These are phyloP conservation scores for Monosporascus sp. DNA, from an alignment of 2,329 filamentous ascomycete species.

Conservation along the genomic window DNA sequence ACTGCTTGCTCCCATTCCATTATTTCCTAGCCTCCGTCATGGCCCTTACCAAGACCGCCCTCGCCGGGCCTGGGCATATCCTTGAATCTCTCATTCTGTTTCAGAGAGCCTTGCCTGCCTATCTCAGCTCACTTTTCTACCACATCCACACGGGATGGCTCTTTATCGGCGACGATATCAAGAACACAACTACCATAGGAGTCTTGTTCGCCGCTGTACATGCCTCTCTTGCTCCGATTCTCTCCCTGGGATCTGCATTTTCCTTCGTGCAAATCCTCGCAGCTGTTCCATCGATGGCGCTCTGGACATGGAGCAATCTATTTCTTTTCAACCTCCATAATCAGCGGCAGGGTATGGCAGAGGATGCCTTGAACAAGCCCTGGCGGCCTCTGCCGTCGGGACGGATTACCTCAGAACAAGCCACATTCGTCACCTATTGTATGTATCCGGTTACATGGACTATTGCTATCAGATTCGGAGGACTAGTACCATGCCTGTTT, in stretches of 20 bases:
- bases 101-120: too few species aligned
- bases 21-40: too few species aligned
- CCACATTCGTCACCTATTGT: conserved; percentile 2
- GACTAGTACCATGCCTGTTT: conserved; percentile 4
- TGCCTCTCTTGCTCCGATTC: conserved; percentile 1
- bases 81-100: too few species aligned
- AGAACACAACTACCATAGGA: background rate
- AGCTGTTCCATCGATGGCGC: background rate
- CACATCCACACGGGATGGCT: conserved; percentile 6
- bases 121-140: background rate
- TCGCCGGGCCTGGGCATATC: too few species aligned
- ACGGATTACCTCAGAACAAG: conserved; percentile 3
- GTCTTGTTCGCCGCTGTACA: conserved; percentile 6
- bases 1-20: too few species aligned
- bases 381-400: conserved; percentile 10
- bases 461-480: background rate
- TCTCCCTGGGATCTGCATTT: conserved; percentile 3
- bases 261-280: conserved; percentile 1
- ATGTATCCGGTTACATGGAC: conserved; percentile 3
- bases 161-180: conserved; percentile 3
- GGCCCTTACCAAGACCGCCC: too few species aligned
- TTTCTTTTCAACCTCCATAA: conserved; percentile 13
- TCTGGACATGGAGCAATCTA: conserved; percentile 10
- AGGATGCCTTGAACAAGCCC: conserved; percentile 13
- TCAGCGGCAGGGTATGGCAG: conserved; percentile 5